These are phyloP conservation scores for Platanus orientalis DNA, from an alignment of 164 flowering plant genomes.

Conservation along the genomic window DNA sequence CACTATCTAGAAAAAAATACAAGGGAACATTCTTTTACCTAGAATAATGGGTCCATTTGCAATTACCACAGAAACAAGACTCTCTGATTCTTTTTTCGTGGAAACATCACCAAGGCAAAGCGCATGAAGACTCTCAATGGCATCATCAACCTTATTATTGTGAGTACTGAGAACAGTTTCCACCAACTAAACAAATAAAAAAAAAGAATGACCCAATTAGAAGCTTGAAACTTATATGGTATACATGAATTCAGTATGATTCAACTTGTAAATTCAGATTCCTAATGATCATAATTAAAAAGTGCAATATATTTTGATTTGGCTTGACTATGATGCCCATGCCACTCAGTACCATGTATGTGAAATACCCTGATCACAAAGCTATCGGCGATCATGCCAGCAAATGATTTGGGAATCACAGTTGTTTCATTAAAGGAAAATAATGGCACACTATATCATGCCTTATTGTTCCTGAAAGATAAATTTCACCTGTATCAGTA, in stretches of 20 bases:
- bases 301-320: no score
- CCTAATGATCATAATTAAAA: no score
- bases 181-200: constrained; percentile 17
- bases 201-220: not conserved
- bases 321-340: no score
- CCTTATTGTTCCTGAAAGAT: no score
- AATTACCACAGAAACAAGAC: constrained; percentile 9
- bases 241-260: not conserved
- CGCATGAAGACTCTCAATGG: constrained; percentile 21
- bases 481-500: no score
- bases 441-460: no score
- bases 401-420: no score
- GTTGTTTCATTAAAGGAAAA: no score
- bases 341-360: no score
- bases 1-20: not conserved
- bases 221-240: not conserved
- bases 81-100: not conserved
- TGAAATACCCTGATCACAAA: no score
- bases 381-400: no score
- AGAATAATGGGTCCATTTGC: constrained; percentile 5
- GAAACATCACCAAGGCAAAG: constrained; percentile 12
- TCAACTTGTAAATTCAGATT: no score
- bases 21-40: constrained; percentile 10
- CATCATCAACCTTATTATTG: constrained; percentile 20
- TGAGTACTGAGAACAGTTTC: constrained; percentile 15